Evolutionary conservation across 108 stramenopile genomes (phyloP).

Genomic region (Pseudonitzschia multiseries): DNA sequence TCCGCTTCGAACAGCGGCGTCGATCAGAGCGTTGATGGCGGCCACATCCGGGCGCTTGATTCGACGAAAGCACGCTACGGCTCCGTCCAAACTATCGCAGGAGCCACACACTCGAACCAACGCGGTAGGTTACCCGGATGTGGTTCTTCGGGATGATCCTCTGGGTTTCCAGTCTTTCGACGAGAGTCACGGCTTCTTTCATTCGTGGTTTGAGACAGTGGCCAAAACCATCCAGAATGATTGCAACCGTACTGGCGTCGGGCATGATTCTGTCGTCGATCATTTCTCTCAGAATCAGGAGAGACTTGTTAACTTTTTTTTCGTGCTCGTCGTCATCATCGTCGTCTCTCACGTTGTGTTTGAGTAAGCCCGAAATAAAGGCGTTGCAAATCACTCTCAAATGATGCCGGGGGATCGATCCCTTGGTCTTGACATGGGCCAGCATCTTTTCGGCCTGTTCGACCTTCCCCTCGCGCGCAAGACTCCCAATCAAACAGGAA

Average conservation of each 20-base stretch:
- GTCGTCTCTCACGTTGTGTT: constrained; percentile 8
- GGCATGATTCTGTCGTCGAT: constrained; percentile 52
- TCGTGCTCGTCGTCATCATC: constrained; percentile 19
- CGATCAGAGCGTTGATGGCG: constrained; percentile 75
- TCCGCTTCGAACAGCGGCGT: constrained; percentile 58
- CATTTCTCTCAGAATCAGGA: constrained; percentile 56
- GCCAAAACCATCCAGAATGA: constrained; percentile 66
- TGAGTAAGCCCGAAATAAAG: constrained; percentile 65
- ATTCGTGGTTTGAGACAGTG: constrained; percentile 58
- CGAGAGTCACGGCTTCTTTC: constrained; percentile 58
- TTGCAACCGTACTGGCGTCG: constrained; percentile 58
- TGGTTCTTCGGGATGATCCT: constrained; percentile 47
- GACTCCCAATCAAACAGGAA: constrained; percentile 69
- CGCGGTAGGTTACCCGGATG: constrained; percentile 56
- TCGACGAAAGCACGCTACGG: constrained; percentile 45
- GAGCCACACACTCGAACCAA: constrained; percentile 62
- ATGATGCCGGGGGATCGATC: constrained; percentile 25
- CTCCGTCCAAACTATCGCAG: constrained; percentile 52
- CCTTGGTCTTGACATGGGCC: constrained; percentile 33
- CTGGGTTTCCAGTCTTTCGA: constrained; percentile 45
- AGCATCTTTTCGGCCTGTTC: constrained; percentile 66
- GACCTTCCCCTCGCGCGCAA: constrained; percentile 56
- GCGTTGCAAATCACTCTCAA: constrained; percentile 64
- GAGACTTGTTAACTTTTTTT: constrained; percentile 45
- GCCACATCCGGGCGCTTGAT: constrained; percentile 62